Percentiles rank a stretch among this genome's conserved stretches.
These are phyloP conservation scores for Gyromitra esculenta DNA, from an alignment of 2,329 filamentous ascomycete species.

Conservation along the genomic window DNA sequence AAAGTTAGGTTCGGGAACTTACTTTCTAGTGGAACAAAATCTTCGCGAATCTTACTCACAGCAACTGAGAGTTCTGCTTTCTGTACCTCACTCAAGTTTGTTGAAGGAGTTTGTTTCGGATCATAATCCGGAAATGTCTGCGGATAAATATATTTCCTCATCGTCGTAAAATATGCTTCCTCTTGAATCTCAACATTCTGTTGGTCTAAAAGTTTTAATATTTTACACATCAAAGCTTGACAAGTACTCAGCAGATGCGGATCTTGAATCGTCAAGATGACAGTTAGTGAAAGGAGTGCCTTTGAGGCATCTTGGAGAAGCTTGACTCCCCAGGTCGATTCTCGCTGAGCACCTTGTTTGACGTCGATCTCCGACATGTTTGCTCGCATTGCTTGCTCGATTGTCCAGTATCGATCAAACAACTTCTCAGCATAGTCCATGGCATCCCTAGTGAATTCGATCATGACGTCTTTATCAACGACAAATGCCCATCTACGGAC, in stretches of 20 bases:
- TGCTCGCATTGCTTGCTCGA: constrained; percentile 78
- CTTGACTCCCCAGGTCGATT: constrained; percentile 47
- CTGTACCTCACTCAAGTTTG: constrained; percentile 82
- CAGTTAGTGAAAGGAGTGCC: constrained; percentile 47
- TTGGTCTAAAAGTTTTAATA: constrained; percentile 81
- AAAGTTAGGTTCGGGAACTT: background rate
- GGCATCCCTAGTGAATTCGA: constrained; percentile 90
- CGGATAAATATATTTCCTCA: constrained; percentile 67
- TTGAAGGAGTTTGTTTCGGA: constrained; percentile 70
- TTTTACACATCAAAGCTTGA: constrained; percentile 82
- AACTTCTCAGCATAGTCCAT: constrained; percentile 92
- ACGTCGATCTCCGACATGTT: constrained; percentile 69
- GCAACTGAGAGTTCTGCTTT: constrained; percentile 79
- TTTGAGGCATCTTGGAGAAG: constrained; percentile 54
- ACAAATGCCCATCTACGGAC: constrained; percentile 84
- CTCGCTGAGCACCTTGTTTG: constrained; percentile 75
- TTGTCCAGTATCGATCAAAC: constrained; percentile 83
- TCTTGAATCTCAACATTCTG: constrained; percentile 76
- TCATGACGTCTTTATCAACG: constrained; percentile 80
- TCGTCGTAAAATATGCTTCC: constrained; percentile 62
- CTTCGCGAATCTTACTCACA: constrained; percentile 52
- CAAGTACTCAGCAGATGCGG: constrained; percentile 83
- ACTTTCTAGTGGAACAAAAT: constrained; percentile 51
- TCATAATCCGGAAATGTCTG: constrained; percentile 71
- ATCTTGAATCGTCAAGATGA: constrained; percentile 88